Percentiles rank a stretch among this genome's conserved stretches.
Evolutionary conservation across 768 basidiomycete genomes (phyloP).

Genomic region (Lactarius akahatsu): DNA sequence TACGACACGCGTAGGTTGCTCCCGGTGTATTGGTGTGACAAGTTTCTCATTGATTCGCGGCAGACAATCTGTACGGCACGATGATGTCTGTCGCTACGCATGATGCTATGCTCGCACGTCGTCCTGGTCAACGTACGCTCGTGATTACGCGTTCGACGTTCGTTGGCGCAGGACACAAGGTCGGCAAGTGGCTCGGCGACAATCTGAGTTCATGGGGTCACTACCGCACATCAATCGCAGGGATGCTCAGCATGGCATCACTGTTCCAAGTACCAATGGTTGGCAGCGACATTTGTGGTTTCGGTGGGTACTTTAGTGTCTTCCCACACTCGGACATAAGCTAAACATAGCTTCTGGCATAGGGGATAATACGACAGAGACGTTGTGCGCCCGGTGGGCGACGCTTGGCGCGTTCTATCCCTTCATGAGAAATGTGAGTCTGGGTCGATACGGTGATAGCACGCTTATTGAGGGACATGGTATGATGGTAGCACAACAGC

Average conservation of each 20-base stretch:
- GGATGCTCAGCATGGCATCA: slow-evolving; percentile 63
- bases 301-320: slow-evolving; percentile 40
- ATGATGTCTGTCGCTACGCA: slow-evolving; percentile 69
- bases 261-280: slow-evolving; percentile 74
- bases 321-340: not conserved
- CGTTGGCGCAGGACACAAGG: slow-evolving; percentile 61
- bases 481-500: slow-evolving; percentile 47
- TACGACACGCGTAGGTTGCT: slow-evolving; percentile 49
- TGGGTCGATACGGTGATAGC: not conserved
- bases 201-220: slow-evolving; percentile 60
- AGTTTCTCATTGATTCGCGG: not conserved
- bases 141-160: slow-evolving; percentile 76
- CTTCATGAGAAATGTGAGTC: slow-evolving; percentile 71
- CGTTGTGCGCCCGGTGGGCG: slow-evolving; percentile 73
- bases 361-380: slow-evolving; percentile 64
- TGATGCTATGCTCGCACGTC: slow-evolving; percentile 59
- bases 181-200: slow-evolving; percentile 77
- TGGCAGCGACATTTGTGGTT: slow-evolving; percentile 73
- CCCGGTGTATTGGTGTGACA: not conserved
- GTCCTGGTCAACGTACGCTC: slow-evolving; percentile 58
- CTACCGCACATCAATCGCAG: slow-evolving; percentile 59
- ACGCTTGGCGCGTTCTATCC: slow-evolving; percentile 76
- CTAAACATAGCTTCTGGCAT: not conserved
- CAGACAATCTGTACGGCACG: slow-evolving; percentile 64
- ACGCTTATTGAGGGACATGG: slow-evolving; percentile 24